Base-by-base conservation (phyloP, 2,329 filamentous ascomycete species). In the Colletotrichum eleusines region DNA sequence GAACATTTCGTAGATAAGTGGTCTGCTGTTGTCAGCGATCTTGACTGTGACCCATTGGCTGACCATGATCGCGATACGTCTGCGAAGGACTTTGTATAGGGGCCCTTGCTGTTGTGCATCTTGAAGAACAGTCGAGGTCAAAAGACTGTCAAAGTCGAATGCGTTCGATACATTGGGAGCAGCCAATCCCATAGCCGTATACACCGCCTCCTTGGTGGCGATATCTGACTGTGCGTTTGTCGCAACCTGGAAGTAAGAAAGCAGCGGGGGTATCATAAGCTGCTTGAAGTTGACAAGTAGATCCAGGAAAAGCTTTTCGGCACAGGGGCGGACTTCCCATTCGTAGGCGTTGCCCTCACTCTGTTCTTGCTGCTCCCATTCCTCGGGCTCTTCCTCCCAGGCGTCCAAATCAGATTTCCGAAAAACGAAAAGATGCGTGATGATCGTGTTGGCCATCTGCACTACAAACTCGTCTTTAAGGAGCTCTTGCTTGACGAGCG, bases 371-470 rank as follows among this genome's bases (percentile, higher is more conserved):
- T 93, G 91, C 80, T 98, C 95, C 95, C 96, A 99, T 64, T 97
- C 94, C 79, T 99, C 94, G 0, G 95, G 94, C 69, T 97, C 94
- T 77, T 97, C 92, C 78, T 97, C 92, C 96, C 96, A 99, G 69
- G 94, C 92, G 72, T 94, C 90, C 1, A 98, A 87, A 80, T 99
- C 96, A 62, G 90, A 90, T 70, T 92, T 89, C 42, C 94, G 90
- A 79, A 98, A 96, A 46, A 96, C 88, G 78, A 99, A 96, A 74
- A 97, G 94, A 75, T 92, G 91, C 1, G 92, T 94, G 62, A 99
- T 93, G 66, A 97, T 90, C 16, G 91, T 86, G 74, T 96, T 94
- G 78, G 96, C 94, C 74, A 97, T 91, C 74, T 95, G 90, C 20
- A 92, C 85, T 3, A 97, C 90, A 69, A 98, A 89, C 1, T 92